Evolutionary conservation across 495 filamentous ascomycete genomes (phyloP).

Genomic region (Podospora sp.): DNA sequence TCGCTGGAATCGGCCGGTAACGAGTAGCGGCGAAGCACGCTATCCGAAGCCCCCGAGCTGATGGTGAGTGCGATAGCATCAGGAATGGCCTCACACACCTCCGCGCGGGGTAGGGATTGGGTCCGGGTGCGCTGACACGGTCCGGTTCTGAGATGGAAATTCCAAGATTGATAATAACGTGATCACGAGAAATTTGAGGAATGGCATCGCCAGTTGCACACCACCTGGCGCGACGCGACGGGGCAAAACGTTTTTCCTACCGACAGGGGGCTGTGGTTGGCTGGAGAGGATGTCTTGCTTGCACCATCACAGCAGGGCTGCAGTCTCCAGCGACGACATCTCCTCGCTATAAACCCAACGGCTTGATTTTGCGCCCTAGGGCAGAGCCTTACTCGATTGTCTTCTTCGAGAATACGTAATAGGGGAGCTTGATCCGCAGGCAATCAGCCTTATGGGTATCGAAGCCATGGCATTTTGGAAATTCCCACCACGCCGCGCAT

Average conservation of each 20-base stretch:
- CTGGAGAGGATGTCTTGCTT: background rate
- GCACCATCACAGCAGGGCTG: no score
- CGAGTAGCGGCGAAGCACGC: conserved; percentile 28
- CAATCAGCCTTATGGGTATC: background rate
- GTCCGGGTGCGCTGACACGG: conserved; percentile 3
- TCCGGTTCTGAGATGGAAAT: background rate
- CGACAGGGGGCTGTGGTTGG: background rate
- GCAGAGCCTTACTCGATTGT: background rate
- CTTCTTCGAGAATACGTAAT: background rate
- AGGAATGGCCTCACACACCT: conserved; percentile 32
- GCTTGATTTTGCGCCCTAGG: background rate
- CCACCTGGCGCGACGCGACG: background rate
- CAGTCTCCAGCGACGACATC: no score
- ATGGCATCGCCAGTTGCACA: conserved; percentile 5
- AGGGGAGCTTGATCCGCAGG: background rate
- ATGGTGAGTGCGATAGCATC: conserved; percentile 36
- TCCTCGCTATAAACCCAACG: no score
- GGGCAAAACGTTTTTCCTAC: conserved; percentile 2
- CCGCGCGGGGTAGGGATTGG: background rate
- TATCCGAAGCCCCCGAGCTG: conserved; percentile 30
- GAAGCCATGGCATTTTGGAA: background rate
- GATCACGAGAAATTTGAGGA: conserved; percentile 22
- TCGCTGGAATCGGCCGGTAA: conserved; percentile 16
- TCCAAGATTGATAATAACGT: conserved; percentile 23
- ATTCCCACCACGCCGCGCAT: background rate